Conservation (phyloP, 176 grass and related monocot genomes). For the Coix lacrymajobi region DNA sequence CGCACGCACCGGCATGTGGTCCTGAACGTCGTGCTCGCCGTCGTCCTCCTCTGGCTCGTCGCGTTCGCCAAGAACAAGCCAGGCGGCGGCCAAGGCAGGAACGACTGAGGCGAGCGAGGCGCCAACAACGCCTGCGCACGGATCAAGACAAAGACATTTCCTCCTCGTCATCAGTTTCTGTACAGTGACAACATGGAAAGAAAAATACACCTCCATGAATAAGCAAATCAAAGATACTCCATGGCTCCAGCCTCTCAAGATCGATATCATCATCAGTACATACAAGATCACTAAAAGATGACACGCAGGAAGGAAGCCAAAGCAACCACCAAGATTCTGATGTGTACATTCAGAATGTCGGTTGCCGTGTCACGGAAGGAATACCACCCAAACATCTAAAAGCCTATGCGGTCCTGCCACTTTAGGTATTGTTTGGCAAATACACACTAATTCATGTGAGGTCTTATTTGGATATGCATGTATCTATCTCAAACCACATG, state of each 20-base stretch:
- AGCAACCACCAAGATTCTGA: too few species aligned
- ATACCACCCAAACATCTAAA: not conserved
- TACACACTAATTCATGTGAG: too few species aligned
- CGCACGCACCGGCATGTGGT: constrained; percentile 35
- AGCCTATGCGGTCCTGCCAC: not conserved
- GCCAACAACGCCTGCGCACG: too few species aligned
- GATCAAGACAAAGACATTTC: not conserved
- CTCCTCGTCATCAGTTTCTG: not conserved
- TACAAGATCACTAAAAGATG: not conserved
- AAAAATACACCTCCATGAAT: not conserved
- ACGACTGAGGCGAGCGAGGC: not conserved
- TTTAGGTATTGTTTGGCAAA: too few species aligned
- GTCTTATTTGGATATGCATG: too few species aligned
- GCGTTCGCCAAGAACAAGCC: constrained; percentile 26
- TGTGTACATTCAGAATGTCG: not conserved
- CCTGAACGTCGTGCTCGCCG: constrained; percentile 49
- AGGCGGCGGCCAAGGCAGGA: not conserved
- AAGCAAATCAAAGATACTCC: not conserved
- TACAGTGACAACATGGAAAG: not conserved
- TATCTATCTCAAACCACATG: too few species aligned
- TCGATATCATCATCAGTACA: not conserved
- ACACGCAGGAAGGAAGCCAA: not conserved
- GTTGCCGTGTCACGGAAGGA: not conserved
- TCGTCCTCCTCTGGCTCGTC: constrained; percentile 47
- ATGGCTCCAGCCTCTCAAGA: not conserved